phyloP scores from a whole-genome alignment of 495 filamentous ascomycete species.

The Xylaria telfairii region DNA sequence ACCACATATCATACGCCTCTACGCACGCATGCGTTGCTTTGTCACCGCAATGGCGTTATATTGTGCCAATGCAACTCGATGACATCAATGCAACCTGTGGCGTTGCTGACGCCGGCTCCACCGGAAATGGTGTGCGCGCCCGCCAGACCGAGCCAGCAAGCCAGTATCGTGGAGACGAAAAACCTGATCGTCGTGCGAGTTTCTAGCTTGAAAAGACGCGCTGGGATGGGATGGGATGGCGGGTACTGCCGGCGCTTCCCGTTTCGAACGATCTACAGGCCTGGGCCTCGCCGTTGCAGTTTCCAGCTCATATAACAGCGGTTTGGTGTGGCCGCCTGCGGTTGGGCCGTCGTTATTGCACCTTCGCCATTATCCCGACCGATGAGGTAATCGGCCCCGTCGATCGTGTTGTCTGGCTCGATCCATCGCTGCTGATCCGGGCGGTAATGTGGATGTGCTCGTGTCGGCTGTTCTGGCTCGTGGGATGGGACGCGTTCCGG shows the following conservation, averaged over 20 bases:
- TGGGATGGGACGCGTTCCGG: background rate
- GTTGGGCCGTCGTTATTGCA: background rate
- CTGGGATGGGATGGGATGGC: no score
- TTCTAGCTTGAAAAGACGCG: background rate
- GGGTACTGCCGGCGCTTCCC: background rate
- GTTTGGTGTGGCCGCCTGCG: background rate
- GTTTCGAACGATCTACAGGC: background rate
- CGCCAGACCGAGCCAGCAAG: no score
- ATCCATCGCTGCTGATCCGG: background rate
- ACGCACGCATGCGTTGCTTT: background rate
- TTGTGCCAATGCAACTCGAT: slow-evolving; percentile 11
- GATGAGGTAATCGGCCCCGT: background rate
- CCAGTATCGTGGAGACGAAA: background rate
- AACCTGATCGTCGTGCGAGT: background rate
- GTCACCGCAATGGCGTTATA: slow-evolving; percentile 4
- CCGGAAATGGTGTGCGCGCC: background rate
- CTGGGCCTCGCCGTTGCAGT: background rate
- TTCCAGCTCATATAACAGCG: background rate
- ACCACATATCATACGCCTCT: background rate
- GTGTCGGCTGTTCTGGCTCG: background rate
- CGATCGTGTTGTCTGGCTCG: background rate
- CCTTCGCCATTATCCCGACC: background rate
- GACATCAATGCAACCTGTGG: background rate
- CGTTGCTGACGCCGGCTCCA: background rate
- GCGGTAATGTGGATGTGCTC: background rate